Evolutionary conservation across 305 asterid genomes (phyloP), one percentile per base, ranked within the genome.

Genomic region (Ajuga reptans): DNA sequence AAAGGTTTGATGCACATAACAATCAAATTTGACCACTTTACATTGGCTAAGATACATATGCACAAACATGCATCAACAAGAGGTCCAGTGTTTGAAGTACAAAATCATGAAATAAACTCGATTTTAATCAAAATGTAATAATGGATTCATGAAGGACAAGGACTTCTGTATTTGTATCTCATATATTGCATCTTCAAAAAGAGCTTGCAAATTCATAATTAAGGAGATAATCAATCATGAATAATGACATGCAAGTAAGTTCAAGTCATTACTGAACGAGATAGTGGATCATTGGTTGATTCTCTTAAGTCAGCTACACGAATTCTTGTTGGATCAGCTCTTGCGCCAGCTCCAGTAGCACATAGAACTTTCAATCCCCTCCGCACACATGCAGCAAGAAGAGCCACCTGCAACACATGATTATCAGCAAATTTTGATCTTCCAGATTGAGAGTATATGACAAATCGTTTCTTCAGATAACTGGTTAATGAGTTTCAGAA

Each of bases 331-430:
- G 97, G 98, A 84, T 92, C 97, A 76, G 95, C 91, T 77, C 97
- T 87, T 69, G 96, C 98, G 64, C 98, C 97, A 75, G 97, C 99
- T 82, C 97, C 99, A 39, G 97, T 93, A 55, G 95, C 97, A 36
- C 95, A 93, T 72, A 90, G 74, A 73, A 93, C 99, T 84, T 86
- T 93, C 80, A 93, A 81, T 71, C 97, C 96, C 81, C 95, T 85
- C 52, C 85, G 80, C 53, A 85, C 92, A 78, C 99, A 93, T 52
- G 97, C 96, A 81, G 92, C 95, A 68, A 93, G 97, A 85, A 90
- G 99, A 50, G 97, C 79, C 67, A 90, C 95, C 99, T 93, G 68
- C 51, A 68, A 73, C 64, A 80, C 75, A 80, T 46, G 47, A 77
- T 9, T 24, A 77, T 33, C 56, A 61, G 54, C 51, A 49, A 53